A percentile compares a stretch with the other conserved stretches of the same genome.
phyloP scores from a whole-genome alignment of 129 eudicot genomes.

The Flaveria robusta region DNA sequence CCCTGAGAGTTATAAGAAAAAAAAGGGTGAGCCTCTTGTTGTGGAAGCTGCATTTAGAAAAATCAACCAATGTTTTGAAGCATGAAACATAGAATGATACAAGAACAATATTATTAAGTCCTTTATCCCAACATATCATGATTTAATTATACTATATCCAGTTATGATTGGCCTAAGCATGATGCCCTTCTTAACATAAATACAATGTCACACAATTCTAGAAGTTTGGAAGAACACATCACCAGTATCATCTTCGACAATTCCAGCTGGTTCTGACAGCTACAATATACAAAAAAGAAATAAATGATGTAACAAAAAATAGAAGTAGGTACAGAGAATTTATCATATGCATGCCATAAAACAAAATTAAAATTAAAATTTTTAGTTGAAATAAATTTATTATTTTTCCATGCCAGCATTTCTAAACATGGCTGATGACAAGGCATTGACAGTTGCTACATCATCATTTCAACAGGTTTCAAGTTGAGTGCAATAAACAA shows the following conservation, averaged over 20 bases:
- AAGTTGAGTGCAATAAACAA: neutral
- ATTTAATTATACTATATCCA: neutral
- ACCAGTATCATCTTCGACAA: constrained; percentile 82
- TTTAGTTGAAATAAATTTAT: neutral
- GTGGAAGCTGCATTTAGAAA: constrained; percentile 18
- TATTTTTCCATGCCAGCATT: neutral
- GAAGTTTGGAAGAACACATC: constrained; percentile 20
- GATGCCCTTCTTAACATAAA: constrained; percentile 6
- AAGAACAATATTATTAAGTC: neutral
- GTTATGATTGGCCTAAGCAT: constrained; percentile 4
- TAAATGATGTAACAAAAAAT: neutral
- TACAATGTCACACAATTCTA: constrained; percentile 1
- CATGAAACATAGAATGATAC: neutral
- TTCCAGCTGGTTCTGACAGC: constrained; percentile 98
- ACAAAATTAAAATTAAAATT: neutral
- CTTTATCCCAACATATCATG: constrained; percentile 9
- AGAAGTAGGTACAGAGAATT: neutral
- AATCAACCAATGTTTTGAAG: neutral
- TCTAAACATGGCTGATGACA: neutral
- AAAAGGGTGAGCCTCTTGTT: constrained; percentile 12
- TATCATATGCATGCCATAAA: neutral
- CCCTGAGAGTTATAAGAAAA: constrained; percentile 49
- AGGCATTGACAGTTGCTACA: constrained; percentile 7
- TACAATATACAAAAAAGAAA: constrained; percentile 37
- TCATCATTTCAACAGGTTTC: neutral